Conservation (phyloP, 2,329 filamentous ascomycete genomes). For the Fusarium sp. region DNA sequence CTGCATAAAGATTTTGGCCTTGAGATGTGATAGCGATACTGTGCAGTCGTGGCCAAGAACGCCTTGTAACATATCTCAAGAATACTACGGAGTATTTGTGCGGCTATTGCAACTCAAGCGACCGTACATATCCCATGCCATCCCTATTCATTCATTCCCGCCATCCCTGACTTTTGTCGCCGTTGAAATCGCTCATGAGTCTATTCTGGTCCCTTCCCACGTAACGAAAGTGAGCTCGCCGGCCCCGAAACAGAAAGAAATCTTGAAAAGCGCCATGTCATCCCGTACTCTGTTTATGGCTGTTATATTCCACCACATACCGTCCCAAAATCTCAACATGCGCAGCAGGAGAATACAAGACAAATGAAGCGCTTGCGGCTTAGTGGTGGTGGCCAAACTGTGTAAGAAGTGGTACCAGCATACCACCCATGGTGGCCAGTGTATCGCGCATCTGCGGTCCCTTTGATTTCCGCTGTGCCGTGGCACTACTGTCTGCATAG, state of each 20-base stretch:
- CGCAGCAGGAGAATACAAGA: slow-evolving; percentile 13
- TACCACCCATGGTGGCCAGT: slow-evolving; percentile 75
- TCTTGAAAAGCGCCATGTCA: slow-evolving; percentile 25
- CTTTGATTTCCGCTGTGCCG: slow-evolving; percentile 59
- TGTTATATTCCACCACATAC: slow-evolving; percentile 1
- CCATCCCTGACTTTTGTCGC: slow-evolving; percentile 4
- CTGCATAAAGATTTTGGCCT: not conserved
- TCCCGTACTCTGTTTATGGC: slow-evolving; percentile 18
- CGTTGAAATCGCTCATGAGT: slow-evolving; percentile 9
- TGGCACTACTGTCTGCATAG: slow-evolving; percentile 58
- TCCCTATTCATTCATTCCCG: slow-evolving; percentile 9
- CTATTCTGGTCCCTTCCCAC: slow-evolving; percentile 28
- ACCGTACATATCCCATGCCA: slow-evolving; percentile 22
- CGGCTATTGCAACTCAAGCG: slow-evolving; percentile 8
- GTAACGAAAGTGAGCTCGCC: slow-evolving; percentile 34
- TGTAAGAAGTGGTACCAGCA: slow-evolving; percentile 80
- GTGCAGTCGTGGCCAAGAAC: not conserved
- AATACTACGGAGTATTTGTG: slow-evolving; percentile 20
- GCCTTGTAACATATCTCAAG: not conserved
- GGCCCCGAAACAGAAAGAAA: slow-evolving; percentile 19
- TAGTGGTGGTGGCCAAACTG: slow-evolving; percentile 80
- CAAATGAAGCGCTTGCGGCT: not conserved
- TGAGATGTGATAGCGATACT: not conserved
- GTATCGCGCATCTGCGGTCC: slow-evolving; percentile 74
- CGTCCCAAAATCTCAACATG: slow-evolving; percentile 4